Percentiles rank a stretch among this genome's conserved stretches.
Evolutionary conservation across 768 basidiomycete species (phyloP).

Genomic region (Boletus rubescentipes): DNA sequence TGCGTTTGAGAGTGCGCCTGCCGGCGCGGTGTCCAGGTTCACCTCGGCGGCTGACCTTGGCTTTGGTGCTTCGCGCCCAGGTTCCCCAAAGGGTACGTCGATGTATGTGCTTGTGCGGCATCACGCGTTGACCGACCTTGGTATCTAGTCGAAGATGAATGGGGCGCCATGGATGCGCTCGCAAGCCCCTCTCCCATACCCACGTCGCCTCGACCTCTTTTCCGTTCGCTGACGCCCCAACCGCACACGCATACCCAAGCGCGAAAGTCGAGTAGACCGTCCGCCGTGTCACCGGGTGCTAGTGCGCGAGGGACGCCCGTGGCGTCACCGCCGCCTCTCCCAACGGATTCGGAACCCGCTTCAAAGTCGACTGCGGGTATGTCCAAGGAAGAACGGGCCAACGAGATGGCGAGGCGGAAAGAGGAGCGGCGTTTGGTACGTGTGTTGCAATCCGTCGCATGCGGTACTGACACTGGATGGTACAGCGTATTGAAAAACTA

Average conservation of each 20-base stretch:
- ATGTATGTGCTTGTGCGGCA: background rate
- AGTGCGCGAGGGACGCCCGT: conserved; percentile 26
- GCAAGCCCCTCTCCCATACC: conserved; percentile 1
- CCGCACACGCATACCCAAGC: conserved; percentile 4
- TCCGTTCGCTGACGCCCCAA: conserved; percentile 25
- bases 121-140: background rate
- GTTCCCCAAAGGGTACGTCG: conserved; percentile 13
- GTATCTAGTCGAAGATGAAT: conserved; percentile 16
- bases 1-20: conserved; percentile 67
- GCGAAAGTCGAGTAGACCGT: conserved; percentile 4
- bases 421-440: conserved; percentile 88
- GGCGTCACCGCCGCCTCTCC: conserved; percentile 20
- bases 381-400: conserved; percentile 89
- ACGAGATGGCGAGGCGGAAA: conserved; percentile 88
- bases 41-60: conserved; percentile 26
- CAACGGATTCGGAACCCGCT: conserved; percentile 11
- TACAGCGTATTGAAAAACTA: conserved; percentile 70
- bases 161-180: conserved; percentile 19
- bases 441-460: background rate
- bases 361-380: conserved; percentile 43
- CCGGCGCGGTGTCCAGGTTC: conserved; percentile 27
- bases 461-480: background rate
- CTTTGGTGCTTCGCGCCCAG: conserved; percentile 19
- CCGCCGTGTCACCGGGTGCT: conserved; percentile 10
- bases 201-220: conserved; percentile 10